Evolutionary conservation across 2,329 filamentous ascomycete genomes (phyloP), one percentile per base, ranked within the genome.

Genomic region (Fusarium humuli): DNA sequence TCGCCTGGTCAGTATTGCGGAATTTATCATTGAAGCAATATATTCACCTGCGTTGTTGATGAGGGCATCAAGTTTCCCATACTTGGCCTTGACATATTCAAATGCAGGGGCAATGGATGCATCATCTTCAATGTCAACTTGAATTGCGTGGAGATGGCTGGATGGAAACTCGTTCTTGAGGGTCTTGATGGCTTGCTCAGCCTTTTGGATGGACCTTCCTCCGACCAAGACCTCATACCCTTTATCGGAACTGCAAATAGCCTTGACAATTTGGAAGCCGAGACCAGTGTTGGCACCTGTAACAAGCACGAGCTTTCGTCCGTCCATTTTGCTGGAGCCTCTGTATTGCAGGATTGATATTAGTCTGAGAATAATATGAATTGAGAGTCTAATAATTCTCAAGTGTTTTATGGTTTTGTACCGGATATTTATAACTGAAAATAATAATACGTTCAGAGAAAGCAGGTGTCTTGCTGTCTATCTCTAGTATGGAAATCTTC

Each of bases 231-330:
- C 25, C 12, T 53, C 25, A 12, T 53, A 57, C 1, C 1, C n/a
- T 52, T 1, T 16, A 10, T 32, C 16, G 2, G 55, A 41, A 9
- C 25, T 9, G 34, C 34, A 37, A 37, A 37, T 37, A 4, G 34
- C 34, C 34, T n/a, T 37, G 34, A 37, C 18, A 3, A 32, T 57
- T 14, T 57, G 9, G 16, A 42, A 42, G 0, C 55, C 46, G 7
- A 57, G 46, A 25, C 55, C 55, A 3, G 32, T 52, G 55, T 57
- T 57, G 20, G 55, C 55, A 14, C 55, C 55, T 7, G 46, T 57
- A 7, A 53, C 46, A 42, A 57, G 34, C 3, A 57, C 34, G 12
- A 57, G 32, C 16, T 42, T 57, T 18, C 18, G 20, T 53, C 25
- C 16, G 18, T 41, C 23, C 55, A 57, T 57, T 4, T 27, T 32